Conservation (phyloP, 2,329 filamentous ascomycete species). For the Trichoderma arundinaceum region DNA sequence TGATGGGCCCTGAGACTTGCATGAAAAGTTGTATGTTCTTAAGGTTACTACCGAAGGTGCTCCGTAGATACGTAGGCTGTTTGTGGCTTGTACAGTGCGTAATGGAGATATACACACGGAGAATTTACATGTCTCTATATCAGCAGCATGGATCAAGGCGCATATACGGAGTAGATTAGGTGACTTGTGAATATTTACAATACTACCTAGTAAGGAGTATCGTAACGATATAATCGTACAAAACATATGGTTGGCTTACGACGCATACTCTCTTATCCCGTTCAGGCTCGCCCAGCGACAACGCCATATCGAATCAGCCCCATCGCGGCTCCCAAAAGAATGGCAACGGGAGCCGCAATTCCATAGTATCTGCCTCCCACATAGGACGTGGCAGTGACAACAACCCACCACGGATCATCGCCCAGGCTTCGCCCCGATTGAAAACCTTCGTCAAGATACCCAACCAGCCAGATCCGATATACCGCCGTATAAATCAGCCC, state of each 20-base stretch:
- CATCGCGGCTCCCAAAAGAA: slow-evolving; percentile 44
- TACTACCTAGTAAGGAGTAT: too few species aligned
- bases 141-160: not conserved
- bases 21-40: too few species aligned
- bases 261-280: too few species aligned
- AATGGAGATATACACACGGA: not conserved
- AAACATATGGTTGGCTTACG: too few species aligned
- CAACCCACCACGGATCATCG: slow-evolving; percentile 68
- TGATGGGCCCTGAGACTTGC: too few species aligned
- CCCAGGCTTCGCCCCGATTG: slow-evolving; percentile 58
- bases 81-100: slow-evolving; percentile 15
- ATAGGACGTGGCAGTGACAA: slow-evolving; percentile 56
- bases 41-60: too few species aligned
- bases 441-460: slow-evolving; percentile 58
- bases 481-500: slow-evolving; percentile 69
- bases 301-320: slow-evolving; percentile 45
- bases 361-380: slow-evolving; percentile 44
- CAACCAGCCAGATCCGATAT: slow-evolving; percentile 67
- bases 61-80: too few species aligned
- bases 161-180: too few species aligned
- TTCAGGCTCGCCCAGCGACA: slow-evolving; percentile 22
- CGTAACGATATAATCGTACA: too few species aligned
- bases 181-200: too few species aligned
- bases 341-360: slow-evolving; percentile 43
- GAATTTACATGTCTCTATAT: not conserved